These are phyloP conservation scores for Malus orientalis DNA, from an alignment of 306 rosid species.

Conservation along the genomic window DNA sequence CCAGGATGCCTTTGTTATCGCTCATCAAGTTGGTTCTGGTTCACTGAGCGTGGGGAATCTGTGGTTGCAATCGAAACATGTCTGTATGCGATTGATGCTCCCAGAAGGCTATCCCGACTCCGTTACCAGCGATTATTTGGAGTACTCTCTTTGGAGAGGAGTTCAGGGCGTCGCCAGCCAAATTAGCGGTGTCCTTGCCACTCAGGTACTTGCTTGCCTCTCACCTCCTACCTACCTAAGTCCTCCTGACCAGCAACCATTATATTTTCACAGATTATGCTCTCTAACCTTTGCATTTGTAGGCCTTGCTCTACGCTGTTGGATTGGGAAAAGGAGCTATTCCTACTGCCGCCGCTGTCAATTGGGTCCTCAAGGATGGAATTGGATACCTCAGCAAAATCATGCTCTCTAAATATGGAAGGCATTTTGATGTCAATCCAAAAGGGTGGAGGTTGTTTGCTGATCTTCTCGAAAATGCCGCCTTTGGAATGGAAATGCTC, in stretches of 20 bases:
- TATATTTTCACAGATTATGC: background rate
- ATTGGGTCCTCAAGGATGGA: conserved; percentile 96
- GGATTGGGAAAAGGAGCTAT: conserved; percentile 95
- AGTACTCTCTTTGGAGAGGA: conserved; percentile 86
- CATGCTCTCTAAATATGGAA: conserved; percentile 72
- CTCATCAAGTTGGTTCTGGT: conserved; percentile 9
- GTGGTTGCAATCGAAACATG: conserved; percentile 38
- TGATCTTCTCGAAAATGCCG: conserved; percentile 82
- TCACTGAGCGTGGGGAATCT: conserved; percentile 13
- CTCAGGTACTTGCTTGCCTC: conserved; percentile 33
- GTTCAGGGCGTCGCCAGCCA: conserved; percentile 94
- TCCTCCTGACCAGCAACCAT: background rate
- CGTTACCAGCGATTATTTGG: conserved; percentile 76
- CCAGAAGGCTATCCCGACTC: conserved; percentile 87
- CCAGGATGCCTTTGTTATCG: conserved; percentile 42
- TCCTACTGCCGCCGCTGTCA: conserved; percentile 84
- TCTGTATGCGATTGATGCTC: conserved; percentile 59
- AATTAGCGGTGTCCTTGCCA: conserved; percentile 80
- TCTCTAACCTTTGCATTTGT: background rate
- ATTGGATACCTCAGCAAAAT: conserved; percentile 90
- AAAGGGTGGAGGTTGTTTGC: conserved; percentile 98
- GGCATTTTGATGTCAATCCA: conserved; percentile 88
- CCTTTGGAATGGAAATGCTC: conserved; percentile 85
- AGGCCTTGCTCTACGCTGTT: conserved; percentile 82
- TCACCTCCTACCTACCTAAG: too few species aligned